A percentile compares a stretch with the other conserved stretches of the same genome.
Conservation (phyloP, 768 basidiomycete genomes). For the Tylopilus balloui region DNA sequence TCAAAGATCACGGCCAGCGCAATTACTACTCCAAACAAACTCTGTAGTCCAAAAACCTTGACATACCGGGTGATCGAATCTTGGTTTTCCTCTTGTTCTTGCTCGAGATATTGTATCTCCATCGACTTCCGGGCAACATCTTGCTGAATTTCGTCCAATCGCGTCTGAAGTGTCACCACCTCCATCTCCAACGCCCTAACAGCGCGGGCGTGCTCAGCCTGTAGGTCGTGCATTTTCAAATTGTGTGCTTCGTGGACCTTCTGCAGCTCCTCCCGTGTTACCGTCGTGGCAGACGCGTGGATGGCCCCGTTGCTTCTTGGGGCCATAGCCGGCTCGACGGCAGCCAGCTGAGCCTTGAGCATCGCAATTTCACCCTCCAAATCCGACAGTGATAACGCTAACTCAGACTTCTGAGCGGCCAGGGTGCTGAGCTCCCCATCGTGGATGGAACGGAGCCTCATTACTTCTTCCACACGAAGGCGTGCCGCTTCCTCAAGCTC, state of each 20-base stretch:
- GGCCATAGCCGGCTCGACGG: slow-evolving; percentile 41
- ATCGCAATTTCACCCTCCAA: slow-evolving; percentile 75
- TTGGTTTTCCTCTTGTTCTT: slow-evolving; percentile 71
- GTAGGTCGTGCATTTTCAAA: slow-evolving; percentile 69
- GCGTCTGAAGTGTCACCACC: slow-evolving; percentile 47
- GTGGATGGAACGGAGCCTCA: slow-evolving; percentile 53
- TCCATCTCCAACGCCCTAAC: slow-evolving; percentile 51
- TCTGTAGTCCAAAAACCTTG: slow-evolving; percentile 53
- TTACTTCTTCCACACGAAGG: slow-evolving; percentile 65
- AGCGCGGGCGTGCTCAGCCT: slow-evolving; percentile 60
- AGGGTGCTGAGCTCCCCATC: slow-evolving; percentile 57
- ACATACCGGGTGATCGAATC: slow-evolving; percentile 79
- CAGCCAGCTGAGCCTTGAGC: slow-evolving; percentile 48
- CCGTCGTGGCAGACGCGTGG: slow-evolving; percentile 36
- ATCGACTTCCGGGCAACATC: slow-evolving; percentile 67
- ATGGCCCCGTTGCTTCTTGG: slow-evolving; percentile 54
- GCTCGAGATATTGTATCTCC: slow-evolving; percentile 78
- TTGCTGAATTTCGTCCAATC: slow-evolving; percentile 51
- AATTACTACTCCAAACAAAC: slow-evolving; percentile 47
- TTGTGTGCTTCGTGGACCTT: slow-evolving; percentile 82
- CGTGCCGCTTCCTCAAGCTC: slow-evolving; percentile 77
- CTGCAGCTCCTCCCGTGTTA: slow-evolving; percentile 74
- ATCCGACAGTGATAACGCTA: slow-evolving; percentile 62
- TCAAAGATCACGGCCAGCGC: slow-evolving; percentile 54
- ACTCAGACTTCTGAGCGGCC: slow-evolving; percentile 56